Base-by-base conservation (phyloP, 1,284 basidiomycete genomes). In the Puccinia novopanici region DNA sequence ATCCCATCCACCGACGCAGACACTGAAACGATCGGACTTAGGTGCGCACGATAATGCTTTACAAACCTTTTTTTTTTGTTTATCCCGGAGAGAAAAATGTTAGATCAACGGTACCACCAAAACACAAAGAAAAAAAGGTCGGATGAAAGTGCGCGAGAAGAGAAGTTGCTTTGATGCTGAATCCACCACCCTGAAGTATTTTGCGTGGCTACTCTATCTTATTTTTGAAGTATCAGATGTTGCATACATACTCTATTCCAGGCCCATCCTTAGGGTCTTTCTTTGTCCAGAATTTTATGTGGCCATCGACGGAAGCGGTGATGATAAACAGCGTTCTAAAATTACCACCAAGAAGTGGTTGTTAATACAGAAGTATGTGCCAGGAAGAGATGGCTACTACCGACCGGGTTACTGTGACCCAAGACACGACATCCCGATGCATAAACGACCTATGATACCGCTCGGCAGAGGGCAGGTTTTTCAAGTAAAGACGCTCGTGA, bases 271-370 rank as follows among this genome's bases (percentile, higher is more conserved):
- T 68, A 5, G 75, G 34, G n/a, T 70, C 92, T 87, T 97, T 94
- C 87, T 99, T 99, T 88, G 98, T 98, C 97, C 97, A 99, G 40
- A 99, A 88, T 86, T 99, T 99, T 84, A 99, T 87, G 86, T 96
- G 93, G 0, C 97, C 97, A 84, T 99, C 96, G 15, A 95, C 86
- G 1, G 95, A 98, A 0, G 95, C 95, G 1, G 97, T 99, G 81
- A 99, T 89, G 75, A 98, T 85, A 84, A 98, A 99, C 82, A 94
- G 91, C 5, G 94, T 95, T 84, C 94, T 95, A 19, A 27, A 34
- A 50, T 19, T 55, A 71, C 27, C 10, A 45, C 75, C 48, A 34
- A 68, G 48, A 81, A 81, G 45, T 81, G 75, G 61, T 82, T n/a
- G n/a, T 13, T 48, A 48, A 48, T 48, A 48, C 4, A 48, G 45